These are phyloP conservation scores for Neoarthrinium moseri DNA, from an alignment of 2,329 filamentous ascomycete species.

Conservation along the genomic window DNA sequence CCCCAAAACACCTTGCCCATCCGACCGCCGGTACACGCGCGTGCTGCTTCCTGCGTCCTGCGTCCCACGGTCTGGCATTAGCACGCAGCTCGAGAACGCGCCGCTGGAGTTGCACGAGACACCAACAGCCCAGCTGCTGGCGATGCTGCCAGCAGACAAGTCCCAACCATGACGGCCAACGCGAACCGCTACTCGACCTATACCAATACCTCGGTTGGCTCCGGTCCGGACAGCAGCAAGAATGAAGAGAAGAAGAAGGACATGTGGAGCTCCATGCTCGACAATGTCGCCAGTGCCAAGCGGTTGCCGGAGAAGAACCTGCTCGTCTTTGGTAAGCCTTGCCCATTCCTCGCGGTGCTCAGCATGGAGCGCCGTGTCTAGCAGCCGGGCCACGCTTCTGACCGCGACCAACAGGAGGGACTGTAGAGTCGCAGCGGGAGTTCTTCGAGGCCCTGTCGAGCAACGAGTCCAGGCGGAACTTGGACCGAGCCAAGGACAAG, in stretches of 20 bases:
- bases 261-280: slow-evolving; percentile 92
- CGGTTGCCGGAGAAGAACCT: slow-evolving; percentile 89
- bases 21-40: too few relatives aligned
- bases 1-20: too few relatives aligned
- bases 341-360: too few relatives aligned
- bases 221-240: slow-evolving; percentile 50
- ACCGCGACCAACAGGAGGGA: slow-evolving; percentile 59
- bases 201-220: slow-evolving; percentile 49
- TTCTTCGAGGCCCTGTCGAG: slow-evolving; percentile 69
- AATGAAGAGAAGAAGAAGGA: slow-evolving; percentile 78
- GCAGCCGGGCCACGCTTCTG: neutral
- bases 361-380: too few relatives aligned
- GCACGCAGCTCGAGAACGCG: too few relatives aligned
- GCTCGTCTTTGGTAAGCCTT: slow-evolving; percentile 70
- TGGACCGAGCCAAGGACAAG: slow-evolving; percentile 56
- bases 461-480: slow-evolving; percentile 50
- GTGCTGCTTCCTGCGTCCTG: too few relatives aligned
- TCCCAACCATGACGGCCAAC: slow-evolving; percentile 46
- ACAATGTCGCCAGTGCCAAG: slow-evolving; percentile 86
- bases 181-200: slow-evolving; percentile 58
- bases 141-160: slow-evolving; percentile 8
- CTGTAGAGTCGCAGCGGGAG: slow-evolving; percentile 78
- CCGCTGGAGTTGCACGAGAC: too few relatives aligned
- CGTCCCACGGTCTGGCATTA: too few relatives aligned
- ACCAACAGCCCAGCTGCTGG: neutral